Percentiles rank a stretch among this genome's conserved stretches.
Evolutionary conservation across 306 rosid genomes (phyloP).

Genomic region (Lathyrus tuberosus): DNA sequence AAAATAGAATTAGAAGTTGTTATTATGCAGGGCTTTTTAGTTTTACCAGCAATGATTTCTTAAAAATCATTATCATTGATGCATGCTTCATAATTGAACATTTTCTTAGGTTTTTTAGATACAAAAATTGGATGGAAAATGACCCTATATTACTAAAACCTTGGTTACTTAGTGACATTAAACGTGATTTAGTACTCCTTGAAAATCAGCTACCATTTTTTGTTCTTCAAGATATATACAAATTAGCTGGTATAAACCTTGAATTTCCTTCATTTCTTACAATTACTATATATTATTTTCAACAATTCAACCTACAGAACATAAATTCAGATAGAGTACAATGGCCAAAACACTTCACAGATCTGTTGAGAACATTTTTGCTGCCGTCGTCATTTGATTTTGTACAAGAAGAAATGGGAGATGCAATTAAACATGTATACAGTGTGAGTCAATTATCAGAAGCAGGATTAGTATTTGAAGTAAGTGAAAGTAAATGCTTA

Average conservation of each 20-base stretch:
- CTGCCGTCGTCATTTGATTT: neutral
- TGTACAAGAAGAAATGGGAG: accelerated
- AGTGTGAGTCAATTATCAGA: slow-evolving; percentile 30
- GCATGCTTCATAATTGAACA: slow-evolving; percentile 36
- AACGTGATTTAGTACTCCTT: neutral
- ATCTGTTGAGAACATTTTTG: slow-evolving; percentile 3
- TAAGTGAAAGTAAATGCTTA: slow-evolving; percentile 28
- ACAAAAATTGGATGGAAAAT: neutral
- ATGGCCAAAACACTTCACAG: slow-evolving; percentile 14
- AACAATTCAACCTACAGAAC: neutral
- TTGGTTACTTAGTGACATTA: neutral
- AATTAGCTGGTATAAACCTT: neutral
- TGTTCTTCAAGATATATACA: slow-evolving; percentile 11
- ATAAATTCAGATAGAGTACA: neutral
- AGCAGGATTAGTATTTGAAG: slow-evolving; percentile 47
- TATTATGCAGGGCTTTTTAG: neutral
- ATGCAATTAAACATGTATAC: neutral
- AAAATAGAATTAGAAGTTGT: neutral
- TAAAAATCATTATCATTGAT: slow-evolving; percentile 25
- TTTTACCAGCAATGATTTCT: slow-evolving; percentile 17
- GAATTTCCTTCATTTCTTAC: neutral
- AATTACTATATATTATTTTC: neutral
- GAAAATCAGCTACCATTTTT: slow-evolving; percentile 24
- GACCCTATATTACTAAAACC: slow-evolving; percentile 16
- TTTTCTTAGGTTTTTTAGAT: neutral